Conservation (phyloP, 345 rosid species). For the Excoecaria agallocha region DNA sequence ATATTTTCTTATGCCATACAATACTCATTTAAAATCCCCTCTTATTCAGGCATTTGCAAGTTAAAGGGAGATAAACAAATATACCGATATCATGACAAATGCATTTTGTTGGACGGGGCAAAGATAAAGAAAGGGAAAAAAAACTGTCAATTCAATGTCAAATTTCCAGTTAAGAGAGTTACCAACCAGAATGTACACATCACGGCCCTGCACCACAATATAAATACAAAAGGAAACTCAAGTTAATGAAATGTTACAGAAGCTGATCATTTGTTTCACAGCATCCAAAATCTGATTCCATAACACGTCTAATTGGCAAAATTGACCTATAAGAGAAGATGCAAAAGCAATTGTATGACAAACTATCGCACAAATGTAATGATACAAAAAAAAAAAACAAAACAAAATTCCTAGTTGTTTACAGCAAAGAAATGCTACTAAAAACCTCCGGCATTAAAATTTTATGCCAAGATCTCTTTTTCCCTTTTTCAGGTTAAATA, state of each 20-base stretch:
- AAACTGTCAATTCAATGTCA: constrained; percentile 10
- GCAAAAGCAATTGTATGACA: not conserved
- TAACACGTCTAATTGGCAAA: not conserved
- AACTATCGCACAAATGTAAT: not conserved
- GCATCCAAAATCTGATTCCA: not conserved
- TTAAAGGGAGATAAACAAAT: not conserved
- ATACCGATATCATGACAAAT: not conserved
- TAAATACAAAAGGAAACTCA: constrained; percentile 9
- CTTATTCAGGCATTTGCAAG: not conserved
- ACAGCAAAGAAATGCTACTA: not conserved
- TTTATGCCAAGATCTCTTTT: not conserved
- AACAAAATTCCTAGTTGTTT: not conserved
- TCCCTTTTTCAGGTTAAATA: not conserved
- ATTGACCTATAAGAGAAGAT: not conserved
- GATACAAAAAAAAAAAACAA: not conserved
- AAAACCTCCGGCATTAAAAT: not conserved
- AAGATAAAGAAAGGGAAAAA: not conserved
- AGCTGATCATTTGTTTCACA: constrained; percentile 3
- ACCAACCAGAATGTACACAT: constrained; percentile 94
- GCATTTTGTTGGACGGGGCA: not conserved
- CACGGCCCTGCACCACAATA: constrained; percentile 82
- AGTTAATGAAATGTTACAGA: constrained; percentile 16
- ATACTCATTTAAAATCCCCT: not conserved
- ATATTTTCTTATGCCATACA: not conserved
- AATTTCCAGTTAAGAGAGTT: constrained; percentile 31